Percentiles rank a stretch among this genome's conserved stretches.
These are phyloP conservation scores for Cadophora gregata DNA, from an alignment of 2,329 filamentous ascomycete genomes.

Conservation along the genomic window DNA sequence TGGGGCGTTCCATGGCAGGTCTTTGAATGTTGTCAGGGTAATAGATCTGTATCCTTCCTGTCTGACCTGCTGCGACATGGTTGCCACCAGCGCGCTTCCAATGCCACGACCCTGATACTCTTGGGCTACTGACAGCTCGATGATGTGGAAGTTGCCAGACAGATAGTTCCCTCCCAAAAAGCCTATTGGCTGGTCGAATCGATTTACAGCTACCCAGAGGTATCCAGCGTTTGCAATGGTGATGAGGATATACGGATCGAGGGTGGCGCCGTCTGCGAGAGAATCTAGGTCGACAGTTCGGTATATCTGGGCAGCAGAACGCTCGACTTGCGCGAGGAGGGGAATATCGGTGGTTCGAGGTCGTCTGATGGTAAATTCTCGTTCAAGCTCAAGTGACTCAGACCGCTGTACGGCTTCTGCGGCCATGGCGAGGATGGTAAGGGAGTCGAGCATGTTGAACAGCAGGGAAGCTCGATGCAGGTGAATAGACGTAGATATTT, in stretches of 20 bases:
- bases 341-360: constrained; percentile 40
- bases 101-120: constrained; percentile 42
- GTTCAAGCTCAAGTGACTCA: constrained; percentile 30
- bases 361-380: constrained; percentile 36
- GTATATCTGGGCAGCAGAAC: constrained; percentile 41
- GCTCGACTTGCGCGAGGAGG: constrained; percentile 40
- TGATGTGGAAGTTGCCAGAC: constrained; percentile 42
- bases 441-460: constrained; percentile 32
- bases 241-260: constrained; percentile 34
- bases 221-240: constrained; percentile 37
- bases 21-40: constrained; percentile 41
- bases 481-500: neutral
- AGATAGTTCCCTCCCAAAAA: constrained; percentile 40
- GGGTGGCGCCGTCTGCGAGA: constrained; percentile 35
- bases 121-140: constrained; percentile 41
- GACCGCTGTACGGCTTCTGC: constrained; percentile 40
- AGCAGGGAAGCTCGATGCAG: neutral
- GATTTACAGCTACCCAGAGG: constrained; percentile 41
- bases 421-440: constrained; percentile 40
- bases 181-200: constrained; percentile 40
- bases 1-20: constrained; percentile 42
- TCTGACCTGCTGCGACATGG: constrained; percentile 39
- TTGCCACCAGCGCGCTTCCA: constrained; percentile 40
- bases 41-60: constrained; percentile 38
- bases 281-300: constrained; percentile 35